Evolutionary conservation across 305 asterid genomes (phyloP).

Genomic region (Rubia occidens): DNA sequence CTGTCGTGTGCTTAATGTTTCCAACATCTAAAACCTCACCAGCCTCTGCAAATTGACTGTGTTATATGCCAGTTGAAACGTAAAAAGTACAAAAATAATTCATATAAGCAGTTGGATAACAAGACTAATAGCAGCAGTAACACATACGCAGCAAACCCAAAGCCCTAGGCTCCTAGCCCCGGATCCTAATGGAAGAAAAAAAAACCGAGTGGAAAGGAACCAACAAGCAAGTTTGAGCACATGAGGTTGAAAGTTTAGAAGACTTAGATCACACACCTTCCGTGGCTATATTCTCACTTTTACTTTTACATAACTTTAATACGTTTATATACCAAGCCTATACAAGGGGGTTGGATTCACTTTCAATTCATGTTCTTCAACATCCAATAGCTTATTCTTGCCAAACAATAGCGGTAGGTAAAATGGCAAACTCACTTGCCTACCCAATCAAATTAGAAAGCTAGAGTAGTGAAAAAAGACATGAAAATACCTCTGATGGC

Average conservation of each 20-base stretch:
- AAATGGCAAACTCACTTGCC: neutral
- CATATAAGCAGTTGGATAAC: neutral
- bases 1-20: conserved; percentile 55
- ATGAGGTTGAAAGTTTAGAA: neutral
- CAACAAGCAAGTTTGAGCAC: neutral
- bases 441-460: neutral
- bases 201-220: neutral
- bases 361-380: neutral
- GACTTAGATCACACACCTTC: neutral
- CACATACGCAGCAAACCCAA: neutral
- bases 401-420: neutral
- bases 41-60: conserved; percentile 33
- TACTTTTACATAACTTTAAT: neutral
- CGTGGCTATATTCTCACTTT: neutral
- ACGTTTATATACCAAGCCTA: neutral
- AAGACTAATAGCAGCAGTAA: neutral
- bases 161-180: neutral
- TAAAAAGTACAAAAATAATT: neutral
- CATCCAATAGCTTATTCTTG: neutral
- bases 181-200: neutral
- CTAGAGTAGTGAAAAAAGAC: neutral
- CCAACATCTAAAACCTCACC: conserved; percentile 43
- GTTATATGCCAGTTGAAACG: neutral
- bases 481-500: conserved; percentile 54
- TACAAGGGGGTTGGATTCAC: neutral